phyloP scores from a whole-genome alignment of 163 green algal genomes.

The Scenedesmus sp. region DNA sequence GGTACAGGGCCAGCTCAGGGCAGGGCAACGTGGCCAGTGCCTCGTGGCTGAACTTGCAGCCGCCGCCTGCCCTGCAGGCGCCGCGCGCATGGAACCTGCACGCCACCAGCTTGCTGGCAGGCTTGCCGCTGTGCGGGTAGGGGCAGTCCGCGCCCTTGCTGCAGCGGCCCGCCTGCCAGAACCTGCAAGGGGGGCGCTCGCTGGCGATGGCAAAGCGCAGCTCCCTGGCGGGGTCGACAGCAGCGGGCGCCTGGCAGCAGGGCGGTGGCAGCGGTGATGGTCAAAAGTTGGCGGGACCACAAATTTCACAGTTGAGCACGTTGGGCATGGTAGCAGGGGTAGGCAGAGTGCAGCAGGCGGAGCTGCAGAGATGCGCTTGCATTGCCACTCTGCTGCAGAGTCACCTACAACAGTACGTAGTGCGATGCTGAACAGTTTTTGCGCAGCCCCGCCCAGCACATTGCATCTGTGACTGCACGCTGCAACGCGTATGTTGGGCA shows the following conservation, averaged over 20 bases:
- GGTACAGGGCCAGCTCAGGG: slow-evolving; percentile 21
- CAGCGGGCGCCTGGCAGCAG: neutral
- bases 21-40: neutral
- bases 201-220: slow-evolving; percentile 31
- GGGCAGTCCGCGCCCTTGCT: slow-evolving; percentile 21
- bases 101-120: neutral
- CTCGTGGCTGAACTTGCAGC: slow-evolving; percentile 32
- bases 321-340: too few species aligned
- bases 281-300: neutral
- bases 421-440: too few species aligned
- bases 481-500: too few species aligned
- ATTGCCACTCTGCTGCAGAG: too few species aligned
- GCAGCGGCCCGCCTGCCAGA: slow-evolving; percentile 46
- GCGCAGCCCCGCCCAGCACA: too few species aligned
- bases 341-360: too few species aligned
- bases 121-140: slow-evolving; percentile 16
- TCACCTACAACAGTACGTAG: too few species aligned
- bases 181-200: slow-evolving; percentile 29
- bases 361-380: too few species aligned
- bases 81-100: slow-evolving; percentile 21
- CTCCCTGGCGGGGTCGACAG: slow-evolving; percentile 5
- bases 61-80: neutral
- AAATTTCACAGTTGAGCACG: too few species aligned
- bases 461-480: too few species aligned
- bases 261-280: neutral